Evolutionary conservation across 2,329 filamentous ascomycete species (phyloP).

Genomic region (Cytospora piceae): DNA sequence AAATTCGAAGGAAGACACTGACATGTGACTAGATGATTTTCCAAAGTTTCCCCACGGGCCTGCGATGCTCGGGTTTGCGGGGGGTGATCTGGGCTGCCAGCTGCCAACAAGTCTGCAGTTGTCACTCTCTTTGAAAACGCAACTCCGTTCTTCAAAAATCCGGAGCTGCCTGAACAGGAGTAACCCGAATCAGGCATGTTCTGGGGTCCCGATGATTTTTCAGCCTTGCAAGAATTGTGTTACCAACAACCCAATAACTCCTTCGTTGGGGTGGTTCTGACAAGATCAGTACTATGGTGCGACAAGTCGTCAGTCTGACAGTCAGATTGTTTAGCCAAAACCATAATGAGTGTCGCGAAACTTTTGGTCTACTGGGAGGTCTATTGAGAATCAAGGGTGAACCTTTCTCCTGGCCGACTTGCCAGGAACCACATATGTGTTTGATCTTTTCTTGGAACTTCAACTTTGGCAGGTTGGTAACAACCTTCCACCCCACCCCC

Average conservation of each 20-base stretch:
- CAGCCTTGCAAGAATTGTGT: not conserved
- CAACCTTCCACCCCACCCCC: not conserved
- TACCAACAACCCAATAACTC: not conserved
- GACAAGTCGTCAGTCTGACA: not conserved
- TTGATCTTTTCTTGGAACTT: not conserved
- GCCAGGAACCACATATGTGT: not conserved
- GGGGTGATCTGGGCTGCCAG: conserved; percentile 28
- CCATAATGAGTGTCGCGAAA: not conserved
- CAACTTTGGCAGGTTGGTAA: not conserved
- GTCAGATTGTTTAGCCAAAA: not conserved
- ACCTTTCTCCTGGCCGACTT: not conserved
- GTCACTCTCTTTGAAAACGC: conserved; percentile 20
- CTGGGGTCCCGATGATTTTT: not conserved
- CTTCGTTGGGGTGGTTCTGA: not conserved
- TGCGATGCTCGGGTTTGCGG: conserved; percentile 21
- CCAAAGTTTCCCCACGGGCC: conserved; percentile 24
- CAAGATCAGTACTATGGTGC: not conserved
- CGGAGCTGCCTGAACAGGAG: conserved; percentile 20
- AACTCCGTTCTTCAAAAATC: conserved; percentile 4
- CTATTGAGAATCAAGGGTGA: not conserved
- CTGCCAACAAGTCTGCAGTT: conserved; percentile 22
- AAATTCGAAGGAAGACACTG: not conserved
- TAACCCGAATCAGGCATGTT: conserved; percentile 4
- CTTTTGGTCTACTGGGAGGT: not conserved
- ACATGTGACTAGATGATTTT: conserved; percentile 16